These are phyloP conservation scores for Zizania palustris DNA, from an alignment of 202 grass and related monocot genomes.

Conservation along the genomic window DNA sequence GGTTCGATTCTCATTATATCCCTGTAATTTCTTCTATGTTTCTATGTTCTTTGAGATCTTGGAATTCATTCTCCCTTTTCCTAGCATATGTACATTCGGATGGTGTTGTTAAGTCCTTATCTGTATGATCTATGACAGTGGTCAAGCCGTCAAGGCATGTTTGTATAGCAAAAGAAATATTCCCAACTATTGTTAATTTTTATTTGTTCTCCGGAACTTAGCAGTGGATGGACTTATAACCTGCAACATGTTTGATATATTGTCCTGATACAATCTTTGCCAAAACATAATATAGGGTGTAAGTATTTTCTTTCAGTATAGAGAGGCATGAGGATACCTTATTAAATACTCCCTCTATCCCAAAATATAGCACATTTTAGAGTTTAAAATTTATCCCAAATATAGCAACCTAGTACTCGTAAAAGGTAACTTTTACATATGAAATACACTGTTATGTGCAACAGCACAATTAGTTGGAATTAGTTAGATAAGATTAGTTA, in stretches of 20 bases:
- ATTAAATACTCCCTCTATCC: neutral
- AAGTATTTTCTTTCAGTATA: neutral
- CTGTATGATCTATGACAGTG: neutral
- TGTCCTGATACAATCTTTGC: neutral
- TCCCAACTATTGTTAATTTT: too few relatives aligned
- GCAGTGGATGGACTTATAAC: neutral
- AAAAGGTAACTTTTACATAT: too few relatives aligned
- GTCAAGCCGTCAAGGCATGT: too few relatives aligned
- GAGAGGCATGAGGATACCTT: neutral
- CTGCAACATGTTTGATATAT: neutral
- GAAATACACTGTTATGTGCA: too few relatives aligned
- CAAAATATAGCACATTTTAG: too few relatives aligned
- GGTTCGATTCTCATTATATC: constrained; percentile 57
- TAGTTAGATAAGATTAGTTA: too few relatives aligned
- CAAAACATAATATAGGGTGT: constrained; percentile 11
- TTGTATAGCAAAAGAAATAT: too few relatives aligned
- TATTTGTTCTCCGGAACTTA: neutral
- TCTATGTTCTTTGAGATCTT: constrained; percentile 9
- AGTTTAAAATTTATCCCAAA: too few relatives aligned
- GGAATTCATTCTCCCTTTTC: neutral
- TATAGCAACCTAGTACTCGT: too few relatives aligned
- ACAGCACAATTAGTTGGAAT: too few relatives aligned
- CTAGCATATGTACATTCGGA: neutral
- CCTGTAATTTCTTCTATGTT: neutral
- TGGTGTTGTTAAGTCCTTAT: neutral